Evolutionary conservation across 2,329 filamentous ascomycete species (phyloP), one percentile per base, ranked within the genome.

Genomic region (Stachybotrys chlorohalonatus): DNA sequence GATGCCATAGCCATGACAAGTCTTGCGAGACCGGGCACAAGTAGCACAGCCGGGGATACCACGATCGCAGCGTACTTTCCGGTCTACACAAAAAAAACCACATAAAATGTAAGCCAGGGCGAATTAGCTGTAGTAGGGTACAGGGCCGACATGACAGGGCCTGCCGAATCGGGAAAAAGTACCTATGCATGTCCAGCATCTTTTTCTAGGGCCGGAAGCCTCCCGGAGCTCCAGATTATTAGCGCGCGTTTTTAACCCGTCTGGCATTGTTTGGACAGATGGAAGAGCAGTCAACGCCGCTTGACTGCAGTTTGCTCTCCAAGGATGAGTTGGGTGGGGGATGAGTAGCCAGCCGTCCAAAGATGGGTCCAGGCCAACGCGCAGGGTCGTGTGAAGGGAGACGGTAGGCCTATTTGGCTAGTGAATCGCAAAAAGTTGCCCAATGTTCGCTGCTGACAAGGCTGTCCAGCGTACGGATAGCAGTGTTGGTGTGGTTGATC

Each of bases 1-100:
- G 5, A 54, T 11, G 11, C 49, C 55, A 32, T 56, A 56, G 5
- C 55, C 50, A 32, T 54, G 39, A 24, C 55, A 56, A 7, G 16
- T 32, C n/a, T 47, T 51, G 7, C 24, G 16, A 11, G 32, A 6
- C 15, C 52, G 52, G n/a, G 31, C 36, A 16, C 55, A 56, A 31
- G 24, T 31, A 16, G 16, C 6, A 16, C 55, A 56, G 6, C 16
- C 24, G 2, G 55, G 55, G 2, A 46, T 15, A 24, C 6, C 32
- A 7, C 55, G 52, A 32, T 54, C 53, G 30, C 53, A 54, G 7
- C 47, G 47, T 15, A 54, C 24, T 32, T 49, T 54, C 7, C 53
- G 53, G 13, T n/a, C 53, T 54, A 49, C 30, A 46, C n/a, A 9
- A 7, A 1, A 36, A 45, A n/a, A 16, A 2, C 46, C 7, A 42